A percentile compares a stretch with the other conserved stretches of the same genome.
Conservation (phyloP, 257 asterid species). For the Solanum tarijense region DNA sequence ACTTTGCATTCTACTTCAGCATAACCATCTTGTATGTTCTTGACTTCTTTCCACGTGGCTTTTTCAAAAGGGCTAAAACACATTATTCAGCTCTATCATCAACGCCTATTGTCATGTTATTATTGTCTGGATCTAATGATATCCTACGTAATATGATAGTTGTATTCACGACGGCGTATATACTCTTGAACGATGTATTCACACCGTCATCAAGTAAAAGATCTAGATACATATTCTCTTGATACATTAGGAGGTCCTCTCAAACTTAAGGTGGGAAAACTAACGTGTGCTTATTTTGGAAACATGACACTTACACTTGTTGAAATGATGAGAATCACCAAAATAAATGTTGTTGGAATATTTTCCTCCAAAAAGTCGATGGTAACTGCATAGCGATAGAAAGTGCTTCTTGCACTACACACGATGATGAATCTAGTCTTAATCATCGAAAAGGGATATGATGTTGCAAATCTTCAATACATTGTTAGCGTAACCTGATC, state of each 20-base stretch:
- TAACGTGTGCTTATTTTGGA: background rate
- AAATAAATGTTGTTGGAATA: background rate
- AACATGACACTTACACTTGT: background rate
- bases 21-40: background rate
- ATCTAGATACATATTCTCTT: background rate
- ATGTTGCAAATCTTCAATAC: background rate
- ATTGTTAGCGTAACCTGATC: background rate
- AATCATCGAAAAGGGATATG: background rate
- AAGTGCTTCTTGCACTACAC: background rate
- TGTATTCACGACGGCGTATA: background rate
- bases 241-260: background rate
- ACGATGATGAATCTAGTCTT: background rate
- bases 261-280: background rate
- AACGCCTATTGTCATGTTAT: background rate
- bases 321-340: background rate
- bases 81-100: background rate
- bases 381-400: background rate
- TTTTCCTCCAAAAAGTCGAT: background rate
- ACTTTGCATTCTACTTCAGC: background rate
- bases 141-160: background rate
- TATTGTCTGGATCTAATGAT: background rate
- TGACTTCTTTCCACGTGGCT: background rate
- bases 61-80: background rate
- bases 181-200: background rate
- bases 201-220: background rate